Conservation (phyloP, 345 rosid genomes). For the Eucalyptus fibrosa region DNA sequence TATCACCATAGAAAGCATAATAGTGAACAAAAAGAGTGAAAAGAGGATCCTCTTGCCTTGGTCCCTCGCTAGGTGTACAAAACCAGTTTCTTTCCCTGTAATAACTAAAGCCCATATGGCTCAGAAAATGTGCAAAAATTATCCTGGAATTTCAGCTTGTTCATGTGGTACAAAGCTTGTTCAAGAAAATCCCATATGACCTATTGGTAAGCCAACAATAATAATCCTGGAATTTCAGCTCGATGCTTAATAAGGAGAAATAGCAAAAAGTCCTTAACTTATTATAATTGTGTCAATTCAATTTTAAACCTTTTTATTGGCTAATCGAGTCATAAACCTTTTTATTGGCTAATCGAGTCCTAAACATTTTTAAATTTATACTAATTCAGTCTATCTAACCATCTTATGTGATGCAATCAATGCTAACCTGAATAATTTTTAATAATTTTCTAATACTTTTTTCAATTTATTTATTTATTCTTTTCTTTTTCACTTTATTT, state of each 20-base stretch:
- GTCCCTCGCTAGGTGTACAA: not conserved
- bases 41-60: not conserved
- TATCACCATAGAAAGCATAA: not conserved
- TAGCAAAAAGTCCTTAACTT: rapidly evolving
- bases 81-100: not conserved
- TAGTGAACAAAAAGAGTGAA: not conserved
- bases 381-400: rapidly evolving
- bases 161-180: not conserved
- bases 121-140: not conserved
- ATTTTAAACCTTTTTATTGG: rapidly evolving
- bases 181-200: not conserved
- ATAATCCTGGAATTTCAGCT: not conserved
- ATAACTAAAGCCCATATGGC: not conserved
- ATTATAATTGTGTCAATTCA: rapidly evolving
- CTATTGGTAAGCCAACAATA: not conserved
- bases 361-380: no score
- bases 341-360: rapidly evolving
- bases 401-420: rapidly evolving
- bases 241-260: not conserved
- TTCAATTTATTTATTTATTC: no score
- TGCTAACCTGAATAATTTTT: rapidly evolving
- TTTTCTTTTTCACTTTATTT: no score
- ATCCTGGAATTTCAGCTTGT: no score
- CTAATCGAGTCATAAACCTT: rapidly evolving
- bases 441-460: no score